Percentiles rank a stretch among this genome's conserved stretches.
Conservation (phyloP, 768 basidiomycete species). For the Fomitopsis serialis region DNA sequence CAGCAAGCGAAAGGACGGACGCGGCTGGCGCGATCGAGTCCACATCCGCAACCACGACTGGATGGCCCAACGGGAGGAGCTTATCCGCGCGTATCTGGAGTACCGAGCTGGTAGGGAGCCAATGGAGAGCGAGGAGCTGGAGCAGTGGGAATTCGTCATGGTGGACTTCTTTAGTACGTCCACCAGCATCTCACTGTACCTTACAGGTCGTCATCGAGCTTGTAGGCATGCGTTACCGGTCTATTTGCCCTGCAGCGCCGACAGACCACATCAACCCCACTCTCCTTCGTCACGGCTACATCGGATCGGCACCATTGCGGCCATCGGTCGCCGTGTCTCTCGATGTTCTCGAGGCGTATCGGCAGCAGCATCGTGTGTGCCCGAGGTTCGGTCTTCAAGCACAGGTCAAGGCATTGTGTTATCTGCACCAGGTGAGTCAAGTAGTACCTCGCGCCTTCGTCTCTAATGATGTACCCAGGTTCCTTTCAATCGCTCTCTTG, state of each 20-base stretch:
- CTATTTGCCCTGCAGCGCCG: background rate
- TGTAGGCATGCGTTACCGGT: background rate
- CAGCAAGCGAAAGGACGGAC: too few species aligned
- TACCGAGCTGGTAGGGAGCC: background rate
- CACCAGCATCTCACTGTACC: background rate
- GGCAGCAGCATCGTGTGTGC: slow-evolving; percentile 20
- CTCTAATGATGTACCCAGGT: background rate
- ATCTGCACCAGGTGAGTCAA: slow-evolving; percentile 19
- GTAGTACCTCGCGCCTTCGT: background rate
- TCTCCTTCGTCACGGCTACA: slow-evolving; percentile 15
- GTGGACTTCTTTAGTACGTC: slow-evolving; percentile 3
- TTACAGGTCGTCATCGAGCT: too few species aligned
- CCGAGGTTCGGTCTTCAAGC: slow-evolving; percentile 21
- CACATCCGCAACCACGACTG: too few species aligned
- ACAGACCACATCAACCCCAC: slow-evolving; percentile 6
- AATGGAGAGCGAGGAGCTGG: too few species aligned
- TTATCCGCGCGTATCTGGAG: background rate
- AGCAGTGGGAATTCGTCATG: background rate
- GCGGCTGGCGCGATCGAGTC: too few species aligned
- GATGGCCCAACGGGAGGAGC: too few species aligned
- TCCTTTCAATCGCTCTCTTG: background rate
- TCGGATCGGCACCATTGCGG: slow-evolving; percentile 15
- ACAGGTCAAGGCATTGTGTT: slow-evolving; percentile 10
- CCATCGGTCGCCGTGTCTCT: slow-evolving; percentile 15
- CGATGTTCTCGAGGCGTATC: slow-evolving; percentile 17